phyloP scores from a whole-genome alignment of 2,329 filamentous ascomycete genomes.

The Metarhizium robertsii region DNA sequence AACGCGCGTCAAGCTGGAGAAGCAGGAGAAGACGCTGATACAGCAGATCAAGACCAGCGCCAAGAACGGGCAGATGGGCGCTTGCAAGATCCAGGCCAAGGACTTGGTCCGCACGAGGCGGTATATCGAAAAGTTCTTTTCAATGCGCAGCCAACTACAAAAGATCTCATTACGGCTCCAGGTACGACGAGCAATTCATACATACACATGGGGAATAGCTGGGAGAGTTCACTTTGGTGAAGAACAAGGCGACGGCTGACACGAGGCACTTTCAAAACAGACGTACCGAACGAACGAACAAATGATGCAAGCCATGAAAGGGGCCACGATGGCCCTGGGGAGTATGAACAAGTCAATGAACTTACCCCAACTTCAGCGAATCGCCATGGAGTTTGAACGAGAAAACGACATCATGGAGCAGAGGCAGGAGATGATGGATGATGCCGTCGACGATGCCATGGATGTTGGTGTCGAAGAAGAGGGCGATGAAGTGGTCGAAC shows the following conservation, averaged over 20 bases:
- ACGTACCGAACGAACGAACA: slow-evolving; percentile 97
- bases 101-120: slow-evolving; percentile 87
- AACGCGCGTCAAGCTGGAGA: slow-evolving; percentile 90
- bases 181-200: slow-evolving; percentile 36
- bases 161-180: slow-evolving; percentile 93
- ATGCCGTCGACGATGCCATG: slow-evolving; percentile 94
- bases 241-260: slow-evolving; percentile 1
- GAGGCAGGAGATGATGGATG: slow-evolving; percentile 99
- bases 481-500: slow-evolving; percentile 92
- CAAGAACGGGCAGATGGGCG: slow-evolving; percentile 97
- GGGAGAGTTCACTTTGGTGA: background rate
- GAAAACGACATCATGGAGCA: slow-evolving; percentile 99
- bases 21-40: slow-evolving; percentile 96
- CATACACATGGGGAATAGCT: no score
- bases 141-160: slow-evolving; percentile 94
- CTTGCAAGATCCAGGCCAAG: slow-evolving; percentile 96
- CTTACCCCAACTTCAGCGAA: slow-evolving; percentile 84
- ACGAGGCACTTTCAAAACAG: slow-evolving; percentile 32
- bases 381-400: slow-evolving; percentile 97
- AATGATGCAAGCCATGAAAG: slow-evolving; percentile 99
- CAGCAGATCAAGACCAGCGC: slow-evolving; percentile 96
- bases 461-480: slow-evolving; percentile 87
- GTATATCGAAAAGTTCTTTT: slow-evolving; percentile 97
- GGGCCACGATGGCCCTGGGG: slow-evolving; percentile 81
- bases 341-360: slow-evolving; percentile 99